Conservation (phyloP, 768 basidiomycete genomes). For the Mycena galopus region DNA sequence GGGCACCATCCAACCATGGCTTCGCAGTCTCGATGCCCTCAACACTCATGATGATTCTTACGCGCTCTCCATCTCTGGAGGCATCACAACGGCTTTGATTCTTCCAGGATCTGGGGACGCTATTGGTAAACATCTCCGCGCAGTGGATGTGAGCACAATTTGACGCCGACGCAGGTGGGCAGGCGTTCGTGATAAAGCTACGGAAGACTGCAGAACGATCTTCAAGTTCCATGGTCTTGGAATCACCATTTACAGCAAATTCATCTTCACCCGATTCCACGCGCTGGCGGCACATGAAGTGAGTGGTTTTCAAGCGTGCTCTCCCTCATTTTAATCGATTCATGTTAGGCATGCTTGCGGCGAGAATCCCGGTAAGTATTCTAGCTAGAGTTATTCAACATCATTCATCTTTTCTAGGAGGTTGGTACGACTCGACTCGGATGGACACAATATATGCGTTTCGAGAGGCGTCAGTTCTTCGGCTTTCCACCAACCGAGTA, state of each 20-base stretch:
- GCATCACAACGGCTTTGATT: conserved; percentile 82
- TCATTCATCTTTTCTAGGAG: conserved; percentile 42
- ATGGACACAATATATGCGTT: conserved; percentile 82
- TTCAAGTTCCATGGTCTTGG: conserved; percentile 80
- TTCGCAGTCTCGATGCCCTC: conserved; percentile 81
- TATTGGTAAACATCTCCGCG: conserved; percentile 57
- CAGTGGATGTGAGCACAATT: too few species aligned
- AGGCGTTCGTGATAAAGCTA: conserved; percentile 84
- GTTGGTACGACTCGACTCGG: conserved; percentile 61
- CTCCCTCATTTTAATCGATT: not conserved
- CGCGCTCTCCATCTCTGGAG: conserved; percentile 78
- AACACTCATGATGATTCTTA: conserved; percentile 87
- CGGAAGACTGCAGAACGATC: conserved; percentile 79
- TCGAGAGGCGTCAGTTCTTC: conserved; percentile 65
- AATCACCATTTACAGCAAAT: conserved; percentile 77
- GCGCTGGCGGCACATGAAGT: conserved; percentile 86
- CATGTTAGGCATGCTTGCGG: conserved; percentile 68
- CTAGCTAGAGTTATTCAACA: conserved; percentile 11
- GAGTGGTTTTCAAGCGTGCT: conserved; percentile 35
- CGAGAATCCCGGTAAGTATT: conserved; percentile 66
- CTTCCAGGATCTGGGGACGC: conserved; percentile 81
- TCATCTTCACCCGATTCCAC: conserved; percentile 58
- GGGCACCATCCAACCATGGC: conserved; percentile 66
- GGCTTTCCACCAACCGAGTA: not conserved
- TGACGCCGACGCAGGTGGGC: conserved; percentile 68